Base-by-base conservation (phyloP, 257 asterid species). In the Ehretia macrophylla region DNA sequence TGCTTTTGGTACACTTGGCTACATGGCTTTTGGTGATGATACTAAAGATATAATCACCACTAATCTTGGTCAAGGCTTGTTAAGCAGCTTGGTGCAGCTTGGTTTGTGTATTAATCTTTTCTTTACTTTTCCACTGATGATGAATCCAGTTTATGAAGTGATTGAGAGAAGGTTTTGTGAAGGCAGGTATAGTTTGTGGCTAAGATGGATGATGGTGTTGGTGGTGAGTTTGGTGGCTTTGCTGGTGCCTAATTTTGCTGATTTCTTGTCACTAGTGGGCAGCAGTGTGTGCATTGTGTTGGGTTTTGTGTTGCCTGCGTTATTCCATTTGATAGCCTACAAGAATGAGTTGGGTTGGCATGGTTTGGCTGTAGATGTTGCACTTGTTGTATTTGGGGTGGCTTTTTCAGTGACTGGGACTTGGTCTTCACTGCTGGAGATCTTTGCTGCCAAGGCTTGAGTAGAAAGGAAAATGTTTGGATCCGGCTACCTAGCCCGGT, bases 141-240 rank as follows among this genome's bases (percentile, higher is more conserved):
- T 90, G 96, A 83, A 90, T 66, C 96, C 98, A 0, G 96, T 90
- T 19, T 87, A 81, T 58, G 98, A 90, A 59, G 91, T 90, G 53
- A 74, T 87, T 59, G 98, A 90, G 78, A 87, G 97, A 77, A 78
- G 95, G 38, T 85, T 81, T 56, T 80, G 87, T 73, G 79, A 73
- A 17, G 98, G 83, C 51, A 78, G 72, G 66, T 90, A 87, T 63
- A 80, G 94, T 78, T 42, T 87, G 72, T 90, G 88, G 95, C 17
- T 85, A 62, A 77, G 98, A 58, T 87, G 91, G 96, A 42, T 54
- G 46, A 71, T 80, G 57, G 96, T 85, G 51, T 65, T 90, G 54
- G 76, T 20, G 4, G 91, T 87, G 68, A 80, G 79, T 12, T 56
- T 85, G 68, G 76, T 82, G 18, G 95, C 94, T 0, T 56, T 91